Percentiles rank a stretch among this genome's conserved stretches.
Evolutionary conservation across 495 filamentous ascomycete genomes (phyloP).

Genomic region (Chlorociboria aeruginascens): DNA sequence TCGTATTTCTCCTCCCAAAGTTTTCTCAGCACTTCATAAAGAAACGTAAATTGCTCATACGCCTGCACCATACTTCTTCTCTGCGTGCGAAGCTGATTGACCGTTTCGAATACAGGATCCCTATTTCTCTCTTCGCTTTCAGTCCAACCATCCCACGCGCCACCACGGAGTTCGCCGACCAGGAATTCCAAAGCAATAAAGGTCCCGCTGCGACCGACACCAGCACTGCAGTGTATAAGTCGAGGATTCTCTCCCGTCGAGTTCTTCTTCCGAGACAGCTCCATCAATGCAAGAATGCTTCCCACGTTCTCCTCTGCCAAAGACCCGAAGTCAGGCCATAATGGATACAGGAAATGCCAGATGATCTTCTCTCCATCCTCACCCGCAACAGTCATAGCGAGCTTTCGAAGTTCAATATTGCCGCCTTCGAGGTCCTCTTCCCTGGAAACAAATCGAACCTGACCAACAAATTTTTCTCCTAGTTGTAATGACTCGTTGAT

Average conservation of each 20-base stretch:
- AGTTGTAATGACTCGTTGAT: conserved; percentile 52
- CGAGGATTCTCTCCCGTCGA: conserved; percentile 56
- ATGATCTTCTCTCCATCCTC: conserved; percentile 50
- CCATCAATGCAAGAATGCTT: conserved; percentile 69
- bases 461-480: conserved; percentile 46
- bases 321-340: conserved; percentile 89
- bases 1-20: conserved; percentile 49
- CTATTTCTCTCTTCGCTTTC: conserved; percentile 11
- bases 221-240: conserved; percentile 87
- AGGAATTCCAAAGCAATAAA: conserved; percentile 93
- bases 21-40: conserved; percentile 79
- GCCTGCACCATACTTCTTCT: conserved; percentile 94
- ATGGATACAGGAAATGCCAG: conserved; percentile 83
- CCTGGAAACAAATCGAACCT: conserved; percentile 35
- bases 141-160: conserved; percentile 40
- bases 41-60: conserved; percentile 72
- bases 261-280: conserved; percentile 61
- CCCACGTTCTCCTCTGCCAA: conserved; percentile 69
- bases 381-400: conserved; percentile 28
- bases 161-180: conserved; percentile 67
- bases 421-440: conserved; percentile 33
- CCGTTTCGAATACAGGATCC: conserved; percentile 49
- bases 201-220: conserved; percentile 86
- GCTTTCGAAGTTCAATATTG: conserved; percentile 40
- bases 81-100: conserved; percentile 76